Evolutionary conservation across 2,329 filamentous ascomycete species (phyloP), one percentile per base, ranked within the genome.

Genomic region (Orbilia brochopaga): DNA sequence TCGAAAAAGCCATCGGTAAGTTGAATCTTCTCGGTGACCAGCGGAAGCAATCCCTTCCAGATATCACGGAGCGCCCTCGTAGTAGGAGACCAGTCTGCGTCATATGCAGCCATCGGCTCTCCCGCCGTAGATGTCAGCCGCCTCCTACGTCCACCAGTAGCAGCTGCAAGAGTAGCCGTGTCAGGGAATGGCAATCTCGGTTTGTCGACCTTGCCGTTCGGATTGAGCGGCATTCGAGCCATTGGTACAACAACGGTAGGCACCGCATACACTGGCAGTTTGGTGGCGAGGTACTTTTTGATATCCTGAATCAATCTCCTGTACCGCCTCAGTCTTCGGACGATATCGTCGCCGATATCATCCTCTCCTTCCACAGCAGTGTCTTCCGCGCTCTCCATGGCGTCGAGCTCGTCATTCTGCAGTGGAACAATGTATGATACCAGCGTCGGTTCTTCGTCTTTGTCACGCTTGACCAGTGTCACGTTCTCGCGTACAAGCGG

Each of bases 401-500:
- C 78, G 27, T 76, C 74, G 13, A 76, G 40, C 23, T 74, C 73
- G 19, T 51, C 57, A 23, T 72, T 73, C 42, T 76, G 73, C 2
- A 77, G 59, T 8, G 92, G 91, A 1, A 97, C 92, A 70, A 96
- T 86, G 79, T 97, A 97, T 79, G 88, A 96, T 76, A 96, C 90
- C 19, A 97, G 83, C 0, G 85, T 93, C 15, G 87, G 89, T 79
- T 97, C 93, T 79, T 96, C 91, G 78, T 92, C 86, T 76, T 88
- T 88, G 80, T 96, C 88, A 80, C 91, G 86, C 79, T 91, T 86
- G 2, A 97, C 86, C 1, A 97, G 81, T 0, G 93, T 97, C 75
- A 91, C 88, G 79, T 90, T 91, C 75, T 97, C 93, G 44, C 91
- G 85, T 23, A 97, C 85, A 23, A 95, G 81, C 0, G 86, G 87